These are phyloP conservation scores for Echinochloa phyllopogon DNA, from an alignment of 176 grass and related monocot species.

Conservation along the genomic window DNA sequence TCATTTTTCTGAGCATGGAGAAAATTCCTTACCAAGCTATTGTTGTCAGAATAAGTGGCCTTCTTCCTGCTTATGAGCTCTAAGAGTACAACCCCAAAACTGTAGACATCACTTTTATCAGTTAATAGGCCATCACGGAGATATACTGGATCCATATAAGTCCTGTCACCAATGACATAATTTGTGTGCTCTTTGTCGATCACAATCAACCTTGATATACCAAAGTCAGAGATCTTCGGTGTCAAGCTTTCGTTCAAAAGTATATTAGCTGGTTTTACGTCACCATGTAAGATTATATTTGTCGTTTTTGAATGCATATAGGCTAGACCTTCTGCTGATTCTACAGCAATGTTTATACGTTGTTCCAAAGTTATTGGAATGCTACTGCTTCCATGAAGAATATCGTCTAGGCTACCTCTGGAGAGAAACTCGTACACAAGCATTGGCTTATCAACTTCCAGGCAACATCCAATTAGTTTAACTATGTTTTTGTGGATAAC, in stretches of 20 bases:
- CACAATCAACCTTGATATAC: neutral
- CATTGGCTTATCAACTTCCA: neutral
- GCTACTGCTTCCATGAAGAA: neutral
- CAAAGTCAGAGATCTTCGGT: neutral
- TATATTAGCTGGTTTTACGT: neutral
- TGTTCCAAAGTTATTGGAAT: neutral
- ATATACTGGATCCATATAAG: neutral
- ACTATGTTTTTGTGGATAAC: neutral
- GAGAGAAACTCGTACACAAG: neutral
- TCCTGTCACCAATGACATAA: neutral
- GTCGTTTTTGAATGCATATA: neutral
- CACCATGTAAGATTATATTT: neutral
- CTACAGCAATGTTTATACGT: neutral
- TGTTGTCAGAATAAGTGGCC: neutral
- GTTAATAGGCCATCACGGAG: neutral
- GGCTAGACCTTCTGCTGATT: neutral
- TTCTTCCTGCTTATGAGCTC: slow-evolving; percentile 5
- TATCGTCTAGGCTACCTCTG: neutral
- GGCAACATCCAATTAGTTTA: neutral
- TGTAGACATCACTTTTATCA: neutral
- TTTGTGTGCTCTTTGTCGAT: neutral
- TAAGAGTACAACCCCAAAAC: too few species aligned
- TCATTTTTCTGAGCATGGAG: neutral
- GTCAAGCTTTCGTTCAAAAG: neutral
- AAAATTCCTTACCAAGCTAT: neutral